Conservation (phyloP, 108 stramenopile genomes). For the Nitzschia sp. region DNA sequence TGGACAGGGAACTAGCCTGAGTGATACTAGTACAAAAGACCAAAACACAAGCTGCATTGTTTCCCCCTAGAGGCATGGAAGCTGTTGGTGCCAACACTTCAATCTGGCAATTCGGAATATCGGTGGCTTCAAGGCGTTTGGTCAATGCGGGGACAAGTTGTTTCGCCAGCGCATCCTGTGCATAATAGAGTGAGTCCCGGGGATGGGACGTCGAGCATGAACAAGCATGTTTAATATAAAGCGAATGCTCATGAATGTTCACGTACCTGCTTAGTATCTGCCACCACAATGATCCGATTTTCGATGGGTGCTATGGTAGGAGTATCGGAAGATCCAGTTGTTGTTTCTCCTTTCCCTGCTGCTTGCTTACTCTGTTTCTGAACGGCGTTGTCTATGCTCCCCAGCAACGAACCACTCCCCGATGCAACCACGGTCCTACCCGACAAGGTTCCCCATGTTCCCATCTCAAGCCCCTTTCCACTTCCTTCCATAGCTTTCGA, state of each 20-base stretch:
- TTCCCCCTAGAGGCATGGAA: slow-evolving; percentile 71
- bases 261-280: slow-evolving; percentile 42
- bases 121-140: slow-evolving; percentile 25
- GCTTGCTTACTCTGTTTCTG: slow-evolving; percentile 35
- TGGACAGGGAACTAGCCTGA: slow-evolving; percentile 44
- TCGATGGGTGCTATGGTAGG: slow-evolving; percentile 18
- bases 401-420: slow-evolving; percentile 15
- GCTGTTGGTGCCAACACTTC: slow-evolving; percentile 54
- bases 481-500: slow-evolving; percentile 42
- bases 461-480: slow-evolving; percentile 63
- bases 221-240: not conserved
- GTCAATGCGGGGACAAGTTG: slow-evolving; percentile 49
- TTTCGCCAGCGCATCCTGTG: slow-evolving; percentile 46
- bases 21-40: slow-evolving; percentile 60
- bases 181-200: no score
- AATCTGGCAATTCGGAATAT: slow-evolving; percentile 48
- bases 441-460: slow-evolving; percentile 66
- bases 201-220: not conserved
- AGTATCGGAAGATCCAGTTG: not conserved
- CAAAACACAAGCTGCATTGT: slow-evolving; percentile 57
- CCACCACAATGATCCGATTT: slow-evolving; percentile 48
- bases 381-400: slow-evolving; percentile 25
- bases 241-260: slow-evolving; percentile 13
- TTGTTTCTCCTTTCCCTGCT: not conserved
- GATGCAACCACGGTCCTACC: slow-evolving; percentile 40